phyloP scores from a whole-genome alignment of 2,329 filamentous ascomycete genomes.

The Sarocladium oryzae region DNA sequence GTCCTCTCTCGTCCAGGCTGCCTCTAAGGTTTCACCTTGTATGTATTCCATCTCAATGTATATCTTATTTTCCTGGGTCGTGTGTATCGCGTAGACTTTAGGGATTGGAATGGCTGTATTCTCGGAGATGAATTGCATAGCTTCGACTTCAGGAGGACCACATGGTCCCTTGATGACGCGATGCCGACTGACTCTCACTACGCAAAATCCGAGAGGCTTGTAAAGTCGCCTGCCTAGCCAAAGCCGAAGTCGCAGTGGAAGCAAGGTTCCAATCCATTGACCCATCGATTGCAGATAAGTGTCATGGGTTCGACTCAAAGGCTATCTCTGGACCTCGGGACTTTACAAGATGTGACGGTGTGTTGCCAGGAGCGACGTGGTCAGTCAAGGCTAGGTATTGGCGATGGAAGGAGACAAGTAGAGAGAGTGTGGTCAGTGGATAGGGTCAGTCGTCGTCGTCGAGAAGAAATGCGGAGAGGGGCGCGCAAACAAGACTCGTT shows the following conservation, averaged over 20 bases:
- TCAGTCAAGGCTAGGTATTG: too few species aligned
- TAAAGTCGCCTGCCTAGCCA: slow-evolving; percentile 22
- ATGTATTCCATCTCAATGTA: slow-evolving; percentile 23
- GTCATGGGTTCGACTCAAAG: too few species aligned
- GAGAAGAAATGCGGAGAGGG: neutral
- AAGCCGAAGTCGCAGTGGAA: slow-evolving; percentile 19
- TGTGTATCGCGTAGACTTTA: slow-evolving; percentile 19
- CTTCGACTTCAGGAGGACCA: slow-evolving; percentile 21
- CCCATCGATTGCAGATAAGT: slow-evolving; percentile 15
- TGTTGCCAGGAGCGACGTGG: too few species aligned
- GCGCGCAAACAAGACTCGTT: too few species aligned
- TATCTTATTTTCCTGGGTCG: slow-evolving; percentile 12
- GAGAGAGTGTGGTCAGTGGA: neutral
- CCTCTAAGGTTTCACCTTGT: slow-evolving; percentile 14
- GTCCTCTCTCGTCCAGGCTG: slow-evolving; percentile 14
- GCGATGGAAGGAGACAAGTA: neutral
- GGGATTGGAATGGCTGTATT: slow-evolving; percentile 23
- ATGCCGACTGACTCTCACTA: slow-evolving; percentile 20
- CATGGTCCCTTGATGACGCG: slow-evolving; percentile 25
- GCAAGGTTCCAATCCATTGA: slow-evolving; percentile 18
- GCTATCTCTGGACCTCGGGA: too few species aligned
- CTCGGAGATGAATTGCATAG: slow-evolving; percentile 22
- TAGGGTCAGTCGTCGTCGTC: neutral
- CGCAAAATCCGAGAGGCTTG: slow-evolving; percentile 12
- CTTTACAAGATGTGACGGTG: too few species aligned